phyloP scores from a whole-genome alignment of 2,329 filamentous ascomycete species.

The Penicillium digitatum region DNA sequence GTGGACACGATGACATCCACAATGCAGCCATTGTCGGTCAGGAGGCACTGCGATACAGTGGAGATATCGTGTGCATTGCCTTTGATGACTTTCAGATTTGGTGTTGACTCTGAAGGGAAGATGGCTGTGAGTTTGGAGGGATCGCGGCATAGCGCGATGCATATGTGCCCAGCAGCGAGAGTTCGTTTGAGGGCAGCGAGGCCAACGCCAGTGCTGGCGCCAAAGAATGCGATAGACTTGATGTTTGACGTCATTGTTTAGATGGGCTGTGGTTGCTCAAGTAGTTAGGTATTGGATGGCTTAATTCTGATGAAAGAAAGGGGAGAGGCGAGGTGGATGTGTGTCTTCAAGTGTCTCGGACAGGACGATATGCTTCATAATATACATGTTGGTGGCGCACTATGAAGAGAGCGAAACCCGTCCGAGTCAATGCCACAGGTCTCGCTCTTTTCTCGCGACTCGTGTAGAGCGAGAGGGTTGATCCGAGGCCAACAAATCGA shows the following conservation, averaged over 20 bases:
- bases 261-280: background rate
- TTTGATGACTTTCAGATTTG: conserved; percentile 46
- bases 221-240: conserved; percentile 48
- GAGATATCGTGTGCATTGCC: conserved; percentile 46
- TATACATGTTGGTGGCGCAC: background rate
- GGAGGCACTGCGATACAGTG: conserved; percentile 40
- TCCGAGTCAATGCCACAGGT: background rate
- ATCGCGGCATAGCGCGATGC: conserved; percentile 48
- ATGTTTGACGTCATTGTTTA: conserved; percentile 8
- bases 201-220: conserved; percentile 50
- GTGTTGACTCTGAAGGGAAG: conserved; percentile 36
- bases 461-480: background rate
- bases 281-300: background rate
- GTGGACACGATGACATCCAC: conserved; percentile 48
- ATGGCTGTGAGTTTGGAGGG: conserved; percentile 48
- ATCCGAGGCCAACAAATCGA: background rate
- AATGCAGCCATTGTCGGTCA: conserved; percentile 17
- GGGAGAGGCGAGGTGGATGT: background rate
- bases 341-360: background rate
- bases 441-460: conserved; percentile 6
- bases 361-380: background rate
- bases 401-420: background rate
- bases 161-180: conserved; percentile 45
- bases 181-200: conserved; percentile 44
- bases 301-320: background rate